Percentiles rank a stretch among this genome's conserved stretches.
phyloP scores from a whole-genome alignment of 306 rosid species.

The Cucumis sativus region DNA sequence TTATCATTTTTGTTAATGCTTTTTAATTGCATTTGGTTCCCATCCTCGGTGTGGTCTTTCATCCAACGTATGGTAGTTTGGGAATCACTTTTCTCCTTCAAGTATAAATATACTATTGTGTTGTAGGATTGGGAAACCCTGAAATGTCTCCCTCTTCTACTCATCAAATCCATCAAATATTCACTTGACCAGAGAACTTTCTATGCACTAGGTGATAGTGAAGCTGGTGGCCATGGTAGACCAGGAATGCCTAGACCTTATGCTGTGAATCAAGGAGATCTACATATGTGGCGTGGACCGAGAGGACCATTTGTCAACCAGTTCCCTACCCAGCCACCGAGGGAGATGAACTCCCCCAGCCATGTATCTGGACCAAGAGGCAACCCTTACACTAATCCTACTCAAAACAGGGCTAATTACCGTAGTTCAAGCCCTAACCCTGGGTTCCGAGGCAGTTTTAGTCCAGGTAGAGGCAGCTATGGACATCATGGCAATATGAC shows the following conservation, averaged over 20 bases:
- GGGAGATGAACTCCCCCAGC: slow-evolving; percentile 10
- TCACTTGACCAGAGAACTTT: slow-evolving; percentile 18
- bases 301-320: not conserved
- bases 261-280: slow-evolving; percentile 13
- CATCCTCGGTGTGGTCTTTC: not conserved
- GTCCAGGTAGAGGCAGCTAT: slow-evolving; percentile 41
- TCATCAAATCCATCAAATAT: slow-evolving; percentile 28
- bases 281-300: slow-evolving; percentile 22
- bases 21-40: not conserved
- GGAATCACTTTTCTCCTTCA: slow-evolving; percentile 12
- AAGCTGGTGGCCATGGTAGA: slow-evolving; percentile 19
- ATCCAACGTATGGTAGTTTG: not conserved
- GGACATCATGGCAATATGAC: slow-evolving; percentile 12
- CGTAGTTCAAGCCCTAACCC: slow-evolving; percentile 32
- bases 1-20: not conserved
- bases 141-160: slow-evolving; percentile 25
- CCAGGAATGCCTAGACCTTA: slow-evolving; percentile 14
- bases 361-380: slow-evolving; percentile 31
- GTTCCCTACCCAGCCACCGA: not conserved
- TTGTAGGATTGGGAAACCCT: slow-evolving; percentile 36
- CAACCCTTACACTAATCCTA: slow-evolving; percentile 16
- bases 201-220: slow-evolving; percentile 21
- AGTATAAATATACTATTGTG: slow-evolving; percentile 5
- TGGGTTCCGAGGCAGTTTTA: slow-evolving; percentile 23
- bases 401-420: slow-evolving; percentile 25